Evolutionary conservation across 306 rosid species (phyloP).

Genomic region (Biancaea sappan): DNA sequence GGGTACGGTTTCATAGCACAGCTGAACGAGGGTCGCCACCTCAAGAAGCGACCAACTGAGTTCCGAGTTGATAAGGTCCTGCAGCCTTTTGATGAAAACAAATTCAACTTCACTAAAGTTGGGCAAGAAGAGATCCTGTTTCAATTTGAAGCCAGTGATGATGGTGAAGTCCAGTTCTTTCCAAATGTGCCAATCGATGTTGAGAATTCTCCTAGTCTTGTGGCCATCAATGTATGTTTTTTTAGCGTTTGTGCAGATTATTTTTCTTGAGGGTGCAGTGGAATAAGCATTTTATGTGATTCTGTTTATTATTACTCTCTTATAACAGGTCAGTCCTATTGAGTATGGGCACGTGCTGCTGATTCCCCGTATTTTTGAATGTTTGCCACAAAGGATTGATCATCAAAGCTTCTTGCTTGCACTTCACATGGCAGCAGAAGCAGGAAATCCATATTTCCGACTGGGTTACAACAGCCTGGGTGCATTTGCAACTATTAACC

Average conservation of each 20-base stretch:
- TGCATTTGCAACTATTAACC: constrained; percentile 97
- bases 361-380: constrained; percentile 81
- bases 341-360: constrained; percentile 96
- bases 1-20: constrained; percentile 87
- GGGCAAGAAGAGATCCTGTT: constrained; percentile 96
- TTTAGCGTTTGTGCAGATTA: background rate
- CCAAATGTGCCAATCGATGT: constrained; percentile 70
- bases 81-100: constrained; percentile 88
- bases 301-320: constrained; percentile 1
- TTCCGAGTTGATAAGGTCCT: constrained; percentile 94
- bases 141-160: constrained; percentile 75
- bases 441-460: constrained; percentile 78
- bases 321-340: constrained; percentile 96
- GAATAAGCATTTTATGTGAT: background rate
- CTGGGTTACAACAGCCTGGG: constrained; percentile 98
- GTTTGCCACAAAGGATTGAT: constrained; percentile 89
- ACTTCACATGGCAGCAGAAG: constrained; percentile 89
- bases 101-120: constrained; percentile 96
- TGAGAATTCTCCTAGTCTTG: constrained; percentile 76
- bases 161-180: constrained; percentile 64
- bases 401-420: constrained; percentile 80
- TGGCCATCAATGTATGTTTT: constrained; percentile 81
- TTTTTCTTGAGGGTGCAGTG: constrained; percentile 1
- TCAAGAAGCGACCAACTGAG: constrained; percentile 95
- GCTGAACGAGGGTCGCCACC: constrained; percentile 98